Evolutionary conservation across 352 stramenopile genomes (phyloP).

Genomic region (Phytophthora agathidicida): DNA sequence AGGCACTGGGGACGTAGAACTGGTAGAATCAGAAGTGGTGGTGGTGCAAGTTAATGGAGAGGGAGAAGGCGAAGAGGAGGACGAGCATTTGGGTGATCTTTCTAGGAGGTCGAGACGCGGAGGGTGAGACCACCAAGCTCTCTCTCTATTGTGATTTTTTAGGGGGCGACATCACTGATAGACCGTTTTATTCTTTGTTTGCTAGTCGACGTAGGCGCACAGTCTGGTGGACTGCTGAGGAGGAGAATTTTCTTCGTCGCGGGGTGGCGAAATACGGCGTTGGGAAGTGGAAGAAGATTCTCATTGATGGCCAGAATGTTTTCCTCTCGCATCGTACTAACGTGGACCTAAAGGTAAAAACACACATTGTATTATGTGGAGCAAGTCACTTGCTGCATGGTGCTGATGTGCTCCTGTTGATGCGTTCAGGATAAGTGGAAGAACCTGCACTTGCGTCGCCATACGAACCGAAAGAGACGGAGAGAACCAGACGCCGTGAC

Average conservation of each 20-base stretch:
- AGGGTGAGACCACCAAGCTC: too few relatives aligned
- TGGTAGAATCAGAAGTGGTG: too few relatives aligned
- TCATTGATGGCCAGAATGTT: conserved; percentile 36
- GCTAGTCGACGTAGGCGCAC: conserved; percentile 30
- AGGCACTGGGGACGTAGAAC: too few relatives aligned
- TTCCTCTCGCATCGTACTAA: conserved; percentile 62
- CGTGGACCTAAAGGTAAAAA: conserved; percentile 65
- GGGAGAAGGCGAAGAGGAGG: background rate
- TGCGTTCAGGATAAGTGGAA: conserved; percentile 54
- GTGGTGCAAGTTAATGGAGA: too few relatives aligned
- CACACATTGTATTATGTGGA: background rate
- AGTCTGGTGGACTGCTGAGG: conserved; percentile 49
- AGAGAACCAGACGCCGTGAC: background rate
- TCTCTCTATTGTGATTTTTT: too few relatives aligned
- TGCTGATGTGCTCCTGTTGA: background rate
- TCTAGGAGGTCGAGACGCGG: background rate
- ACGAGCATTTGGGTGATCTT: background rate
- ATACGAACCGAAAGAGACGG: conserved; percentile 5
- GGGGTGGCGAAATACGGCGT: conserved; percentile 49
- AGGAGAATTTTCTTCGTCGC: conserved; percentile 46
- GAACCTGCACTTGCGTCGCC: conserved; percentile 21
- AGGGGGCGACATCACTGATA: too few relatives aligned
- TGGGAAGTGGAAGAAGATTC: conserved; percentile 58
- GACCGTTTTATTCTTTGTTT: too few relatives aligned
- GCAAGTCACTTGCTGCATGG: too few relatives aligned